phyloP scores from a whole-genome alignment of 192 early-diverging fungal genomes.

The Gonapodya prolifera region DNA sequence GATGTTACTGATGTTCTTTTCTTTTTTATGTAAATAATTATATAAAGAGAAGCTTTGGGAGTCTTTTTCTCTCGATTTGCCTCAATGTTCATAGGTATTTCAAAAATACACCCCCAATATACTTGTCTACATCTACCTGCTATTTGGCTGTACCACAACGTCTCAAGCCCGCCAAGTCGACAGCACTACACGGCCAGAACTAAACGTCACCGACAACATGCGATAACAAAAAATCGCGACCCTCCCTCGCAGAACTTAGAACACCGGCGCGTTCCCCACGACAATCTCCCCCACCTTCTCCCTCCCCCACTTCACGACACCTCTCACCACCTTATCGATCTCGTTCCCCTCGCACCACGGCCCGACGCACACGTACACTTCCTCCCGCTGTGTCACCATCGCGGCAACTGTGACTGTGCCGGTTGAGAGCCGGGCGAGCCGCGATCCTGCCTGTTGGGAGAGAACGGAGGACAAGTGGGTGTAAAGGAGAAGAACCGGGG shows the following conservation, averaged over 20 bases:
- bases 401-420: neutral
- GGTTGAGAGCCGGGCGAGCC: neutral
- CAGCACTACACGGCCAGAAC: no score
- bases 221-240: no score
- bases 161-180: no score
- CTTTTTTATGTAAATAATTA: no score
- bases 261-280: neutral
- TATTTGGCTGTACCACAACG: no score
- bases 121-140: no score
- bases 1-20: no score
- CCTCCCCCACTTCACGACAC: neutral
- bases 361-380: neutral
- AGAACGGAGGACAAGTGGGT: neutral
- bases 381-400: neutral
- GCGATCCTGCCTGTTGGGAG: neutral
- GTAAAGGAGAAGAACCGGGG: neutral
- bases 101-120: no score
- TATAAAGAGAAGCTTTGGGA: no score
- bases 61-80: no score
- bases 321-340: neutral
- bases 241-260: neutral
- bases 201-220: no score
- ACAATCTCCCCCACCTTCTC: neutral
- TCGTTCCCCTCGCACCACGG: neutral
- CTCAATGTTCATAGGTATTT: no score